These are phyloP conservation scores for Solanum habrochaites DNA, from an alignment of 257 asterid species.

Conservation along the genomic window DNA sequence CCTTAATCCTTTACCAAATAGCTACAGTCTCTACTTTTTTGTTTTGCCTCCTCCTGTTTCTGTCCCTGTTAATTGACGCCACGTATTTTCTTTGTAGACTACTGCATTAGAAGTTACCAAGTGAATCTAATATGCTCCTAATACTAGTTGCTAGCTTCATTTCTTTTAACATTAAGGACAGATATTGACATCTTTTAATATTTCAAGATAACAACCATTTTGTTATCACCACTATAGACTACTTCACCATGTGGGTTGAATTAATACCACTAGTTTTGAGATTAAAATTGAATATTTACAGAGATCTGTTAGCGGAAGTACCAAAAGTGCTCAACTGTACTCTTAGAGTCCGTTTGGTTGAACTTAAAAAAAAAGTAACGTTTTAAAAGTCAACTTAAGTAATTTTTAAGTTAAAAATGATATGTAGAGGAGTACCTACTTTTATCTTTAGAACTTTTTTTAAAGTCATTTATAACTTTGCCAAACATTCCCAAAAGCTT, in stretches of 20 bases:
- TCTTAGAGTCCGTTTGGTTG: neutral
- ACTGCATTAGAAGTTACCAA: neutral
- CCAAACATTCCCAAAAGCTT: neutral
- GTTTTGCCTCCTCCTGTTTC: neutral
- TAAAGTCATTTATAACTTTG: neutral
- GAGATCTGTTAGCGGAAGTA: neutral
- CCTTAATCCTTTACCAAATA: neutral
- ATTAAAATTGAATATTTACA: neutral
- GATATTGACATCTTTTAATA: neutral
- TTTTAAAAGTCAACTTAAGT: neutral
- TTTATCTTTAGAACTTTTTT: neutral
- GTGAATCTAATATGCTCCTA: neutral
- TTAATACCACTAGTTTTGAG: neutral
- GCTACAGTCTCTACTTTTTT: neutral
- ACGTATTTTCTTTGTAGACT: neutral
- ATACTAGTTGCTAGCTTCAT: neutral
- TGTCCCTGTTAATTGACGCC: neutral
- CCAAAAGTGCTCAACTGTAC: neutral
- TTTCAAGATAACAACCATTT: neutral
- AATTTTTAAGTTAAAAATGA: neutral
- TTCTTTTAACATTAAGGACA: neutral
- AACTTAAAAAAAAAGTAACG: neutral
- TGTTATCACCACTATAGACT: neutral
- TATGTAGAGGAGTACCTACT: neutral
- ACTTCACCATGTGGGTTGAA: neutral